Percentiles rank a stretch among this genome's conserved stretches.
Evolutionary conservation across 2,329 filamentous ascomycete genomes (phyloP).

Genomic region (Phaeosphaeriaceae sp.): DNA sequence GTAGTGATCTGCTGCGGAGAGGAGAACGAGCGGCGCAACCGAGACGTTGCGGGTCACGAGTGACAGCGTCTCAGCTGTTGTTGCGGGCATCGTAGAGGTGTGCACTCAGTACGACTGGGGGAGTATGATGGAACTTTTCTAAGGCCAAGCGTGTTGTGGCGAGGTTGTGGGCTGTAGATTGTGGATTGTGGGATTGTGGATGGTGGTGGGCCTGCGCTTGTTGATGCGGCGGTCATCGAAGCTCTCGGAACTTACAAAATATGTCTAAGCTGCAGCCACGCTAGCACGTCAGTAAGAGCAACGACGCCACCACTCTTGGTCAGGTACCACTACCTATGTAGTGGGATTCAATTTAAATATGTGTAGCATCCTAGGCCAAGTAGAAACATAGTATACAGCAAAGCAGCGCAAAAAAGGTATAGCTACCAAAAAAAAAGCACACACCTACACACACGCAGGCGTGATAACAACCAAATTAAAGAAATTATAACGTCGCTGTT

Average conservation of each 20-base stretch:
- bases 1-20: conserved; percentile 98
- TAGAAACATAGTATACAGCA: too few species aligned
- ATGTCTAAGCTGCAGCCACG: conserved; percentile 29
- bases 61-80: conserved; percentile 93
- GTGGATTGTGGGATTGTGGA: conserved; percentile 1
- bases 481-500: conserved; percentile 61
- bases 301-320: not conserved
- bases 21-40: conserved; percentile 94
- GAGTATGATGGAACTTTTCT: conserved; percentile 2
- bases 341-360: too few species aligned
- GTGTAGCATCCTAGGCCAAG: too few species aligned
- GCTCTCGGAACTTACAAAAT: conserved; percentile 31
- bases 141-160: conserved; percentile 9
- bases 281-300: conserved; percentile 10
- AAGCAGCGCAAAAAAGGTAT: too few species aligned
- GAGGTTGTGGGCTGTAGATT: conserved; percentile 8
- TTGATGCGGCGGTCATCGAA: conserved; percentile 45
- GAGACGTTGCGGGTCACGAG: conserved; percentile 95
- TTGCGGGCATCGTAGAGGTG: conserved; percentile 77
- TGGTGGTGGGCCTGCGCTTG: conserved; percentile 27
- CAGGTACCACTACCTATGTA: too few species aligned
- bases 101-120: conserved; percentile 11
- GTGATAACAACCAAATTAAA: conserved; percentile 15
- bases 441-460: too few species aligned
- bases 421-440: too few species aligned